Conservation (phyloP, 805 yeast genomes). For the Kodamaea neixiangensis region DNA sequence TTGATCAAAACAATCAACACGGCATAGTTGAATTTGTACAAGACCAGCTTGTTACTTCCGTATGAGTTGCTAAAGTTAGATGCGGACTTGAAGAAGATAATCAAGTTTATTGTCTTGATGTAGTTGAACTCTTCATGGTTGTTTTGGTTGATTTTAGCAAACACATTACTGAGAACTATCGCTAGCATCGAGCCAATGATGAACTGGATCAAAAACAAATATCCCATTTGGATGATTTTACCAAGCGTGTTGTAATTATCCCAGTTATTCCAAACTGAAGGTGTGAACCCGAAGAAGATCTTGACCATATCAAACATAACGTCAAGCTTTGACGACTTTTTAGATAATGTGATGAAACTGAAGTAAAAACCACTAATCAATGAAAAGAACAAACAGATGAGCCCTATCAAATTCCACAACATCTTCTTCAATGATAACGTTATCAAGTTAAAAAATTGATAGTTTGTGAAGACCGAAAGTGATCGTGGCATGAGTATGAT, state of each 20-base stretch:
- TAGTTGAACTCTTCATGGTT: constrained; percentile 44
- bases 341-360: constrained; percentile 50
- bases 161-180: constrained; percentile 50
- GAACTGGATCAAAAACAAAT: constrained; percentile 55
- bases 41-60: constrained; percentile 11
- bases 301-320: constrained; percentile 55
- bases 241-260: constrained; percentile 48
- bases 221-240: constrained; percentile 48
- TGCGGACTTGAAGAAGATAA: constrained; percentile 37
- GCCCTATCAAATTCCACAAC: constrained; percentile 51
- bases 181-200: constrained; percentile 56
- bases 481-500: constrained; percentile 52
- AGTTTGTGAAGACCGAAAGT: constrained; percentile 51
- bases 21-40: constrained; percentile 5
- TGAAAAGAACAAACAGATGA: constrained; percentile 49
- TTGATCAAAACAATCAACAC: constrained; percentile 13
- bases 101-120: constrained; percentile 39
- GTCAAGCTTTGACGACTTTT: constrained; percentile 42
- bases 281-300: constrained; percentile 58
- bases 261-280: constrained; percentile 63
- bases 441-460: constrained; percentile 53
- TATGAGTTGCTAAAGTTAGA: constrained; percentile 17
- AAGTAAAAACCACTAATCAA: constrained; percentile 57
- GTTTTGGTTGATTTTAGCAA: constrained; percentile 31
- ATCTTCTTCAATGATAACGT: constrained; percentile 52